Base-by-base conservation (phyloP, 2,329 filamentous ascomycete genomes). In the Chaetomium olivaceum region DNA sequence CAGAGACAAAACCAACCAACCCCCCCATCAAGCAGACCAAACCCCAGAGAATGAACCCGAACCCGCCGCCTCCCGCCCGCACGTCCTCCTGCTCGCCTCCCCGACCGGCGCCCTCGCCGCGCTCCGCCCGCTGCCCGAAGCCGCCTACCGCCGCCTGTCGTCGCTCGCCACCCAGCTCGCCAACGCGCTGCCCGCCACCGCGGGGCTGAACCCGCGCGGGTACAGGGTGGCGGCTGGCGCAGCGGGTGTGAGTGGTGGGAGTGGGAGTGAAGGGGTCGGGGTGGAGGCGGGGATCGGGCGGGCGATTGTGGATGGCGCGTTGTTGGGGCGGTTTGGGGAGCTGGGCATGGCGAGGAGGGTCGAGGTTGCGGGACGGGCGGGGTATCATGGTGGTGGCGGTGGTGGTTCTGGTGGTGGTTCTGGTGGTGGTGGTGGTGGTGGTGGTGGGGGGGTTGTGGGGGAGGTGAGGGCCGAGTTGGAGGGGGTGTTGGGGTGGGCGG, bases 171-270 rank as follows among this genome's bases (percentile, higher is more conserved):
- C 89, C 4, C 93, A 96, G 74, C 83, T 99, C 1, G 83, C 89
- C 9, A 91, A 88, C 39, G 88, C 89, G 0, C 84, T 97, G 8
- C 88, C 91, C 52, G 89, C 93, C 68, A 80, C 90, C 4, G 91
- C 89, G 8, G 92, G 91, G 0, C 82, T 97, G 58, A 98, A 98
- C 77, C 90, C 92, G 2, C 88, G 91, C 63, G 91, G 89, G 0
- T 91, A 94, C 78, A 85, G 95, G 16, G 81, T 81, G 57, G 86
- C 72, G 75, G 83, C 71, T 11, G 76, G 78, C 69, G 77, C 75
- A 4, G 73, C 74, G n/a, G 73, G 66, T 59, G 62, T 73, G 6
- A 5, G 79, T 85, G 61, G 33, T 14, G 33, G 33, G 2, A 11
- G 33, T 12, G 33, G 11, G 9, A 8, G 31, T 12, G 31, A 12